Conservation (phyloP, 2,329 filamentous ascomycete genomes). For the Myriosclerotinia curreyana region DNA sequence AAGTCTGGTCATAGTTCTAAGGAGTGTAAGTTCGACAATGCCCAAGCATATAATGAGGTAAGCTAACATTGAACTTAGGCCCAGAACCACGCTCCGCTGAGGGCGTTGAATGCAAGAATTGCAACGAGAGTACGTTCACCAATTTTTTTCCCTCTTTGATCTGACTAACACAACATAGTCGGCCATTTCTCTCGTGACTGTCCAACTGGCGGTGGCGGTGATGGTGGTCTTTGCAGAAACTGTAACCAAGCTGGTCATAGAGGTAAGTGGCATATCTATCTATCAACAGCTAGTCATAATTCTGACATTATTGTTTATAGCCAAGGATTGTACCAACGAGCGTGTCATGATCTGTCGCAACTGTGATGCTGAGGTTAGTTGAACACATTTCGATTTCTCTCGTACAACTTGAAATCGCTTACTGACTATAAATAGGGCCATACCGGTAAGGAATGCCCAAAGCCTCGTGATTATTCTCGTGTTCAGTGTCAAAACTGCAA, state of each 20-base stretch:
- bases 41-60: background rate
- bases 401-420: background rate
- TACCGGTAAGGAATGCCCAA: conserved; percentile 55
- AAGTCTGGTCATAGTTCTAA: conserved; percentile 38
- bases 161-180: conserved; percentile 40
- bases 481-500: conserved; percentile 58
- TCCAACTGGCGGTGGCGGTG: conserved; percentile 56
- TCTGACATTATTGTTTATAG: conserved; percentile 13
- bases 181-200: conserved; percentile 65
- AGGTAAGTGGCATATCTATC: background rate
- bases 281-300: background rate
- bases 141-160: background rate
- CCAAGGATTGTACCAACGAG: conserved; percentile 48
- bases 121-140: conserved; percentile 35
- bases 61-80: conserved; percentile 26
- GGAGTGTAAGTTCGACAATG: conserved; percentile 33
- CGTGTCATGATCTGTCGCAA: conserved; percentile 46
- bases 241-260: conserved; percentile 63
- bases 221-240: conserved; percentile 56
- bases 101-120: conserved; percentile 41
- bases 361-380: conserved; percentile 52
- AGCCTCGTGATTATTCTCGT: conserved; percentile 52
- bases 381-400: background rate
- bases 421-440: conserved; percentile 46
- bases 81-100: conserved; percentile 59